A percentile compares a stretch with the other conserved stretches of the same genome.
Conservation (phyloP, 345 rosid species). For the Camelina sativa region DNA sequence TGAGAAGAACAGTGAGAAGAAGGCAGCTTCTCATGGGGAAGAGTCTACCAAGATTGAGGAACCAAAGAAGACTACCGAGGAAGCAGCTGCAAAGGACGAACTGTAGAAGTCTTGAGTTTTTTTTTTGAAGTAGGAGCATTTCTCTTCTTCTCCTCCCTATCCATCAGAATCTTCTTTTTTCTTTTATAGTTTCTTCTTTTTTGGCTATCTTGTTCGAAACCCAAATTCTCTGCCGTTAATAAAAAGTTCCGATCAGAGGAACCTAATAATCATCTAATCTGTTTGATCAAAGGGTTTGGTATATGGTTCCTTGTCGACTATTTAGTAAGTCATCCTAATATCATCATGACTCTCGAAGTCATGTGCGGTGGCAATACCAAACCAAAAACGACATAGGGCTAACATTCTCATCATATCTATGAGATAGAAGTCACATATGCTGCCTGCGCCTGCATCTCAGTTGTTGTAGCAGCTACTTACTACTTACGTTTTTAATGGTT, state of each 20-base stretch:
- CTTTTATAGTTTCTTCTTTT: not conserved
- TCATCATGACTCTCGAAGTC: too few relatives aligned
- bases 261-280: constrained; percentile 17
- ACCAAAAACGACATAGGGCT: too few relatives aligned
- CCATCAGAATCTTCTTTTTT: not conserved
- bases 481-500: not conserved
- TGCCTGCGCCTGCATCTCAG: too few relatives aligned
- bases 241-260: constrained; percentile 7
- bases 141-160: constrained; percentile 10
- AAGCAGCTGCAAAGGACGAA: constrained; percentile 61
- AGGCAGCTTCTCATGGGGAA: constrained; percentile 38
- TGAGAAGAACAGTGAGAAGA: constrained; percentile 74
- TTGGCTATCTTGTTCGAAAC: not conserved
- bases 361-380: too few relatives aligned
- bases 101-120: constrained; percentile 44
- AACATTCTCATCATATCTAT: not conserved
- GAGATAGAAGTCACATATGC: not conserved
- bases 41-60: constrained; percentile 30
- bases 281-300: not conserved
- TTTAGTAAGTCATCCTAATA: not conserved
- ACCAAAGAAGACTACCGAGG: constrained; percentile 26
- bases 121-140: constrained; percentile 22
- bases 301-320: constrained; percentile 3
- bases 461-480: too few relatives aligned
- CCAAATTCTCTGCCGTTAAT: not conserved